phyloP scores from a whole-genome alignment of 306 rosid genomes.

The Vigna trinervia region DNA sequence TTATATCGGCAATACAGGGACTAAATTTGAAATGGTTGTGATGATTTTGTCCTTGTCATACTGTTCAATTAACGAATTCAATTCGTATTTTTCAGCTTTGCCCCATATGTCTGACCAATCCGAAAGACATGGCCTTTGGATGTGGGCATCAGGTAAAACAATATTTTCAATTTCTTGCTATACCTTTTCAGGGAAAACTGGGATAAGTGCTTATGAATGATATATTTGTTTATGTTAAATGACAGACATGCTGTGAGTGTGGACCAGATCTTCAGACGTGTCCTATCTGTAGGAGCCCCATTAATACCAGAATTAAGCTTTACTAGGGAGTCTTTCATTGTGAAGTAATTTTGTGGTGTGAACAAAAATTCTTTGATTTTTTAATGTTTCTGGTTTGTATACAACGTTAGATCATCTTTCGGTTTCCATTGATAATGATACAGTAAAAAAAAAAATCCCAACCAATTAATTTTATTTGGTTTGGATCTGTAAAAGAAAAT shows the following conservation, averaged over 20 bases:
- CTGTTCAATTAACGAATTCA: conserved; percentile 29
- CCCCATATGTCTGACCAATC: conserved; percentile 78
- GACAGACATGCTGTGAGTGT: conserved; percentile 91
- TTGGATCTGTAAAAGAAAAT: background rate
- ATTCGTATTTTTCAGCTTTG: conserved; percentile 68
- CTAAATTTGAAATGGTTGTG: conserved; percentile 28
- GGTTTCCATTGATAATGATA: conserved; percentile 14
- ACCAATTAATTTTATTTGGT: conserved; percentile 11
- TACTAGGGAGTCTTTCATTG: conserved; percentile 50
- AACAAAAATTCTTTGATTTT: conserved; percentile 52
- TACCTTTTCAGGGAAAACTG: background rate
- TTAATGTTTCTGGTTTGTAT: conserved; percentile 26
- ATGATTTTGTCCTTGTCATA: background rate
- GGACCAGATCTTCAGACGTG: conserved; percentile 75
- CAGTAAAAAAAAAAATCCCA: background rate
- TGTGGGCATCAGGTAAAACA: conserved; percentile 93
- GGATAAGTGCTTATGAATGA: conserved; percentile 15
- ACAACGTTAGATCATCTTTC: conserved; percentile 3
- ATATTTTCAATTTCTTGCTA: conserved; percentile 20
- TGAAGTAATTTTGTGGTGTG: background rate
- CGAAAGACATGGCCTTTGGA: conserved; percentile 95
- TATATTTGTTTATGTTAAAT: conserved; percentile 30
- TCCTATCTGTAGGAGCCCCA: conserved; percentile 86
- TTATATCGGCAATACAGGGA: background rate
- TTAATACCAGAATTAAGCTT: conserved; percentile 80